A percentile compares a stretch with the other conserved stretches of the same genome.
phyloP scores from a whole-genome alignment of 345 rosid genomes.

The Populus pruinosa region DNA sequence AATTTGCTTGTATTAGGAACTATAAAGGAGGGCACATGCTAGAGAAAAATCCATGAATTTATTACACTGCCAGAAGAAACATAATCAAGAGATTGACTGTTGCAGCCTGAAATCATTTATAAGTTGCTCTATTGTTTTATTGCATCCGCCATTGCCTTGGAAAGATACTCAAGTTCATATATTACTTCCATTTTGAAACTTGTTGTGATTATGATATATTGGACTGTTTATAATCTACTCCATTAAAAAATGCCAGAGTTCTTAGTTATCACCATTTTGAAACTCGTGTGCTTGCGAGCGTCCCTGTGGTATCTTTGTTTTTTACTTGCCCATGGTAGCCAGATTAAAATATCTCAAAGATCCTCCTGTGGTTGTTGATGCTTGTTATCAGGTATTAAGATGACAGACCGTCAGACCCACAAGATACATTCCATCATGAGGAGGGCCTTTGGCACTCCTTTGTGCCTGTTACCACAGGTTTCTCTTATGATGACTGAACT shows the following conservation, averaged over 20 bases:
- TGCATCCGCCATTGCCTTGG: background rate
- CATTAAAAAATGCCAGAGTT: background rate
- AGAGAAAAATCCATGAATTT: background rate
- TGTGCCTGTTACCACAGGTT: too few relatives aligned
- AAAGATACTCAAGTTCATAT: background rate
- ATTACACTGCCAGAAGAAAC: conserved; percentile 4
- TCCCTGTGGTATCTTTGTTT: background rate
- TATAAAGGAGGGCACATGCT: conserved; percentile 10
- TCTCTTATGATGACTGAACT: too few relatives aligned
- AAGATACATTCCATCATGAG: too few relatives aligned
- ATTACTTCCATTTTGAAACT: background rate
- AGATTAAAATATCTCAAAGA: background rate
- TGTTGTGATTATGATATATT: background rate
- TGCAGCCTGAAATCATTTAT: background rate
- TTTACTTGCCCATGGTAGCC: background rate
- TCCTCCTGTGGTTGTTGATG: too few relatives aligned
- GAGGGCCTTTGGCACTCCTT: too few relatives aligned
- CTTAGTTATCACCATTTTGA: background rate
- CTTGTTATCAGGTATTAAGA: background rate
- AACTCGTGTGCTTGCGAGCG: background rate
- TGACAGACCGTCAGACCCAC: background rate
- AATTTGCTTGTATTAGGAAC: conserved; percentile 41
- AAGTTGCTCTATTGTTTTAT: conserved; percentile 1
- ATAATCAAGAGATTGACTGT: background rate
- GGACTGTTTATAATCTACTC: background rate